Evolutionary conservation across 306 rosid species (phyloP), one percentile per base, ranked within the genome.

Genomic region (Geum urbanum): DNA sequence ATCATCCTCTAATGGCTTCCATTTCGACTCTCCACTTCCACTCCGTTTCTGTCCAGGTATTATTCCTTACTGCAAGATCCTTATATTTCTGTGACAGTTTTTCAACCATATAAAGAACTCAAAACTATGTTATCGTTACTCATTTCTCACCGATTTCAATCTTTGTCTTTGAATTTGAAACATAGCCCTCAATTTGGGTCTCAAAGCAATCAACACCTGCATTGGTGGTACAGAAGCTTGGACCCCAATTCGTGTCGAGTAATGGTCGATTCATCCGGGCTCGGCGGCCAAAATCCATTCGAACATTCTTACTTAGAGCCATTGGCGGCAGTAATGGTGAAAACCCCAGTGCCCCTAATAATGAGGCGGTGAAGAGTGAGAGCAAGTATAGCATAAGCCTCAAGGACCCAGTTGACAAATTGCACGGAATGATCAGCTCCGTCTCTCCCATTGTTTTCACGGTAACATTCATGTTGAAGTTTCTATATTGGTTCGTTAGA

Each of bases 1-100:
- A 24, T 41, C 57, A 19, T 37, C 72, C 72, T 57, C 60, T 56
- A 77, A 88, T 87, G 96, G 90, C 95, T 37, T 74, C 91, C 53
- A 59, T 59, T 77, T 75, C 83, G 58, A 40, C 81, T 58, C 72
- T 82, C 39, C 89, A 80, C 2, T 72, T 68, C 71, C 77, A 74
- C 9, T 69, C 78, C 40, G 63, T 76, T 35, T 72, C 79, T 55
- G 3, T 85, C 71, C 78, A 75, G 80, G 96, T 83, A 86, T 63
- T 7, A 86, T 63, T 7, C 8, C 77, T 45, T 16, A 37, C 13
- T 41, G 61, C 13, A 37, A 24, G 0, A 4, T 20, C 37, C 9
- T 8, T 9, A 2, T 22, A 15, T 27, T 37, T 27, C 39, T 4
- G 7, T 56, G 8, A 2, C 59, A 19, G 6, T 27, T 11, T 12